A percentile compares a stretch with the other conserved stretches of the same genome.
phyloP scores from a whole-genome alignment of 2,329 filamentous ascomycete genomes.

The Triangularia setosa region DNA sequence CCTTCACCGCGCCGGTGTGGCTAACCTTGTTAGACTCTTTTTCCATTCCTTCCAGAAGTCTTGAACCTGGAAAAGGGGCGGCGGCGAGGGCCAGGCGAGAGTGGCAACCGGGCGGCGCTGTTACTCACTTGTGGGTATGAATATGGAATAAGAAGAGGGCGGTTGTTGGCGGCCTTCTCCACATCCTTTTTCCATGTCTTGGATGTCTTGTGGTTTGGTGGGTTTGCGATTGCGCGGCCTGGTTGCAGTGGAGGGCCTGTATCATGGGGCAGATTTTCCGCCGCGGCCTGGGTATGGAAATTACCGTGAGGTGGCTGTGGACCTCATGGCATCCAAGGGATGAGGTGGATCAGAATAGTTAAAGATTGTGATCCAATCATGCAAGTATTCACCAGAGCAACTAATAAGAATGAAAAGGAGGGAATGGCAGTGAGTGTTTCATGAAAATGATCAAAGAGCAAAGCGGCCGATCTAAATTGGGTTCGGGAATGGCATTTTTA shows the following conservation, averaged over 20 bases:
- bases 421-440: background rate
- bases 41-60: background rate
- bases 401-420: background rate
- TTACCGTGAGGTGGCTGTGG: background rate
- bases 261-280: background rate
- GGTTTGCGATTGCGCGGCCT: background rate
- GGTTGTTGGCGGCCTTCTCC: background rate
- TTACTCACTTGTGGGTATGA: background rate
- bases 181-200: background rate
- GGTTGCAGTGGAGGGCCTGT: background rate
- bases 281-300: background rate
- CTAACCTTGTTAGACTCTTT: background rate
- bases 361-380: background rate
- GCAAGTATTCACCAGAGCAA: background rate
- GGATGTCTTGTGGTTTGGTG: background rate
- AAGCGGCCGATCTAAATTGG: background rate
- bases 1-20: background rate
- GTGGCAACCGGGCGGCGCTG: background rate
- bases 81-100: background rate
- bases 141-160: background rate
- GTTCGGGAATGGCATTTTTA: background rate
- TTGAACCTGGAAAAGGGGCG: background rate
- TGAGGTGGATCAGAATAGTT: background rate
- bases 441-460: background rate
- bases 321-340: background rate